Conservation (phyloP, 2,329 filamentous ascomycete genomes). For the Furcasterigmium furcatum region DNA sequence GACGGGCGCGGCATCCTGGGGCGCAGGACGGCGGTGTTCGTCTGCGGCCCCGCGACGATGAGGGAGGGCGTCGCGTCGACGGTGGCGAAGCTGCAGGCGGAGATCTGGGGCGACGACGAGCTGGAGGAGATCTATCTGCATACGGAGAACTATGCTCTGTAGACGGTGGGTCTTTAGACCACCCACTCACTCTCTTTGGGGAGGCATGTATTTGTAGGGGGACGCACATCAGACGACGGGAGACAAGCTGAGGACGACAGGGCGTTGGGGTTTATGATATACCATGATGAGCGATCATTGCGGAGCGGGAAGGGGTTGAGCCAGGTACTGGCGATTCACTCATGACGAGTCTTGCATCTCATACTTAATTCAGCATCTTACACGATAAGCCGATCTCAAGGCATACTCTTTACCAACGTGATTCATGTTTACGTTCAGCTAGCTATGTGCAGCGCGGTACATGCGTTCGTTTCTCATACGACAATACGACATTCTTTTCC, state of each 20-base stretch:
- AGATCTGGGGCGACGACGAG: slow-evolving; percentile 75
- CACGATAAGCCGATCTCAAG: no score
- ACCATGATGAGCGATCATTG: slow-evolving; percentile 4
- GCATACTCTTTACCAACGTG: no score
- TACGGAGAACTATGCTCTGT: slow-evolving; percentile 92
- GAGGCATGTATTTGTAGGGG: neutral
- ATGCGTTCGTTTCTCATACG: no score
- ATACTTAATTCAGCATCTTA: neutral
- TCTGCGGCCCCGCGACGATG: slow-evolving; percentile 88
- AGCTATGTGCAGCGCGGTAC: no score
- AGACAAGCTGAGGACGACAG: no score
- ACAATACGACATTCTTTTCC: no score
- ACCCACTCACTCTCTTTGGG: no score
- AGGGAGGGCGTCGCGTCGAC: slow-evolving; percentile 82
- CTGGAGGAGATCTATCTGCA: slow-evolving; percentile 92
- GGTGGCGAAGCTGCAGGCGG: slow-evolving; percentile 76
- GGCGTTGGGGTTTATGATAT: neutral
- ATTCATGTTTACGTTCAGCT: no score
- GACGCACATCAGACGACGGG: neutral
- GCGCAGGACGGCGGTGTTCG: slow-evolving; percentile 81
- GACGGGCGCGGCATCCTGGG: slow-evolving; percentile 71
- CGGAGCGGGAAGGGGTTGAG: neutral
- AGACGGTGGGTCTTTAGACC: neutral
- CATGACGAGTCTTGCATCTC: neutral
- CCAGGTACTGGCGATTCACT: neutral